A percentile compares a stretch with the other conserved stretches of the same genome.
phyloP scores from a whole-genome alignment of 2,329 filamentous ascomycete genomes.

The Bipolaris bicolor region DNA sequence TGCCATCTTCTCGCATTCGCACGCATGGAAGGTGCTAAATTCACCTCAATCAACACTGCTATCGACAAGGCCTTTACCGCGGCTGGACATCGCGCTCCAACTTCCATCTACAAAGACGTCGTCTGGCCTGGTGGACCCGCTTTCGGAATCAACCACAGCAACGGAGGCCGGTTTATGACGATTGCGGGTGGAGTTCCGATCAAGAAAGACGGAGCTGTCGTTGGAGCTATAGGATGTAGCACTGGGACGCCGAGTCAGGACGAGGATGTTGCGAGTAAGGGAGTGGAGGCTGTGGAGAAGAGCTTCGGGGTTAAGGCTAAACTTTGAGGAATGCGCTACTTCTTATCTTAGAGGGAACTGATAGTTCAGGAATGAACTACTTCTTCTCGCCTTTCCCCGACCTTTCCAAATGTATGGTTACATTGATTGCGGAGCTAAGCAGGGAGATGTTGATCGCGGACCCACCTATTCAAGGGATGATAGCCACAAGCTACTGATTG shows the following conservation, averaged over 20 bases:
- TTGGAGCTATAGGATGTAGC: constrained; percentile 62
- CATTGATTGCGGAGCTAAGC: too few species aligned
- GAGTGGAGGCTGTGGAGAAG: constrained; percentile 57
- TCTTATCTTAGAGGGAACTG: too few species aligned
- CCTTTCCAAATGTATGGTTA: too few species aligned
- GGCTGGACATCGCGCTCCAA: constrained; percentile 60
- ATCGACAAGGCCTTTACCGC: constrained; percentile 68
- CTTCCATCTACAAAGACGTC: constrained; percentile 59
- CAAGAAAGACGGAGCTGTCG: constrained; percentile 53
- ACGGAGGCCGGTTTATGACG: constrained; percentile 60
- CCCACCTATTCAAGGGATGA: too few species aligned
- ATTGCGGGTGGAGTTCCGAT: constrained; percentile 63
- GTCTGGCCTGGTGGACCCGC: constrained; percentile 61
- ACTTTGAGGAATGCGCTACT: constrained; percentile 35
- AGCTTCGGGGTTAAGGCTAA: constrained; percentile 47
- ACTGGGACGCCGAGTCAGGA: constrained; percentile 63
- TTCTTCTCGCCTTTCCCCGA: neutral
- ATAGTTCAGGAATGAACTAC: neutral
- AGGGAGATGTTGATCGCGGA: too few species aligned
- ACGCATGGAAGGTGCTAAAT: constrained; percentile 57
- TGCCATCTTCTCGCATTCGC: constrained; percentile 56
- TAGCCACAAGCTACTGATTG: too few species aligned
- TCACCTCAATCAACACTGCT: constrained; percentile 62
- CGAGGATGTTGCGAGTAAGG: constrained; percentile 59
- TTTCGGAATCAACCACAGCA: constrained; percentile 60